Evolutionary conservation across 2,329 filamentous ascomycete species (phyloP).

Genomic region (Pseudodiploospora longispora): DNA sequence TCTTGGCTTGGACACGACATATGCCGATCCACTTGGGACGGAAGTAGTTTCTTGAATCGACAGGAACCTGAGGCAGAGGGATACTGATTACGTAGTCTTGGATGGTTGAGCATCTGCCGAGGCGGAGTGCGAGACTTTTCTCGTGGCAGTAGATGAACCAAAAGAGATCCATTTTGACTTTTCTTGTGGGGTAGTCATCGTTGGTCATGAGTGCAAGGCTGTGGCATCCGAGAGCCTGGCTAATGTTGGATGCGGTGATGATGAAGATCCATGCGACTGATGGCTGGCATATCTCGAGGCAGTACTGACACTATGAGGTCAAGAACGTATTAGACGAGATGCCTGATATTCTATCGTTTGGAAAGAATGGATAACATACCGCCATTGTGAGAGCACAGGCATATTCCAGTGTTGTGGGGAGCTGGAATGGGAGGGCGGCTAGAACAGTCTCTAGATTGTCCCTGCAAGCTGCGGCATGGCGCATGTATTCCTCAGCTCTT

Average conservation of each 20-base stretch:
- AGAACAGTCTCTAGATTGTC: too few species aligned
- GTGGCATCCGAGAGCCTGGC: neutral
- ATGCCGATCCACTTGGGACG: conserved; percentile 30
- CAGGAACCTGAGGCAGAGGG: conserved; percentile 9
- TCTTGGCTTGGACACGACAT: conserved; percentile 14
- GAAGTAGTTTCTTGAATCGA: conserved; percentile 19
- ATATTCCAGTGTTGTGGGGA: too few species aligned
- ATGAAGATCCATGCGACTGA: too few species aligned
- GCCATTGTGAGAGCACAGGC: too few species aligned
- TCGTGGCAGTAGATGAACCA: conserved; percentile 51
- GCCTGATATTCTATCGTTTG: too few species aligned
- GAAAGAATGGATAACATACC: too few species aligned
- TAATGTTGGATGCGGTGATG: neutral
- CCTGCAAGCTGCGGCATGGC: too few species aligned
- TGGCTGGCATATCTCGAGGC: too few species aligned
- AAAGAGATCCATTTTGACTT: conserved; percentile 34
- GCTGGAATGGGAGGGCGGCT: too few species aligned
- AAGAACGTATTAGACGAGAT: too few species aligned
- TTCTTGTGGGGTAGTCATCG: neutral
- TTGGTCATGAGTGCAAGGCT: neutral
- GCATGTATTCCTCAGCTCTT: too few species aligned
- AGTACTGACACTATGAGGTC: too few species aligned
- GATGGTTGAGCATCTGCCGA: conserved; percentile 45
- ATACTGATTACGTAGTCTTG: conserved; percentile 48
- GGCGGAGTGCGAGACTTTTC: conserved; percentile 44